phyloP scores from a whole-genome alignment of 225 moss, liverwort and hornwort genomes.

The Antitrichia curtipendula region DNA sequence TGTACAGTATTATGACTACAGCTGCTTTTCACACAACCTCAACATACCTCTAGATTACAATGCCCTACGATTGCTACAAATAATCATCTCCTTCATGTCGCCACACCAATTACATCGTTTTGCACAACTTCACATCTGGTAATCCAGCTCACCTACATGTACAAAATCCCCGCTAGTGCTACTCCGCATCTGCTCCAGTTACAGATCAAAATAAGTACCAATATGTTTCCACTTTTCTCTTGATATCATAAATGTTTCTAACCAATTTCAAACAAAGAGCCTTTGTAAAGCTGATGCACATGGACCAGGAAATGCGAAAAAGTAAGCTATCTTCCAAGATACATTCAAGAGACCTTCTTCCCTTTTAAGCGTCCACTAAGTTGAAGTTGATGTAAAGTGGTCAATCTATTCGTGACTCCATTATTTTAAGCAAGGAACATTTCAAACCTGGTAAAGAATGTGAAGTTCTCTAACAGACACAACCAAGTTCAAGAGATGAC shows the following conservation, averaged over 20 bases:
- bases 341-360: neutral
- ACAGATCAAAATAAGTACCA: neutral
- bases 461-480: neutral
- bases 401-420: neutral
- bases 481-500: neutral
- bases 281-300: neutral
- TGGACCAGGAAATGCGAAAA: neutral
- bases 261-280: neutral
- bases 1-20: neutral
- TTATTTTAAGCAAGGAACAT: neutral
- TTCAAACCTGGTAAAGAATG: neutral
- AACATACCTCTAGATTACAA: neutral
- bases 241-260: neutral
- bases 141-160: slow-evolving; percentile 1
- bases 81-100: neutral
- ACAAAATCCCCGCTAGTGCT: neutral
- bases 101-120: neutral
- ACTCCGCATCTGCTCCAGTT: slow-evolving; percentile 2
- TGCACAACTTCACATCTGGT: neutral
- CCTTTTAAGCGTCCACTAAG: neutral
- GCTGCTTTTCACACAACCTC: neutral
- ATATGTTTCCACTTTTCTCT: neutral
- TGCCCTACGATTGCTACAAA: neutral
- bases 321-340: neutral
- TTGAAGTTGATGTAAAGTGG: neutral